Base-by-base conservation (phyloP, 78 protist species). In the Chrysochromulina tobinii region DNA sequence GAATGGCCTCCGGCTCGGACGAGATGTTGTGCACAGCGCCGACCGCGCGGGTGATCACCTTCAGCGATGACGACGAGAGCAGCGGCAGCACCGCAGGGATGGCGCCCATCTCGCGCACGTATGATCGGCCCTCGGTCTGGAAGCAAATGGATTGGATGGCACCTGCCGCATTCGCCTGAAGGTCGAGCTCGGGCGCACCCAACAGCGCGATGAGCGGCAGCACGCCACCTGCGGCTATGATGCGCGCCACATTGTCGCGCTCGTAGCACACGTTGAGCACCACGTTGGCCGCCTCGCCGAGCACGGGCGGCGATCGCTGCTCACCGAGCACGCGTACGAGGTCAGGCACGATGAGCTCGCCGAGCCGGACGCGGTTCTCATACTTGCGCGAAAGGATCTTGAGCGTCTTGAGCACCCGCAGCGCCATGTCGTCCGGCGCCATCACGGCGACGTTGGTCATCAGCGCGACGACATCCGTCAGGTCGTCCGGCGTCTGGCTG, bases 221-320 rank as follows among this genome's bases (percentile, higher is more conserved):
- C 17, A 81, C 68, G 68, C 54, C 67, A 23, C 67, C 68, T 8
- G 11, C 18, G 61, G 15, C 51, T 25, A 81, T 57, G 61, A 57
- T 48, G 4, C 38, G 53, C 54, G 1, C 53, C 53, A 81, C 87
- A 53, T 55, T 58, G 51, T 57, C 87, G 15, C 0, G 9, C 87
- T 81, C 87, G 87, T 81, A 81, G 87, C 87, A 81, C 23, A 81
- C 4, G 87, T 81, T 81, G 68, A 81, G 87, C 61, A 81, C 50
- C n/a, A 81, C 87, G 87, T 81, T 81, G 87, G n/a, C 6, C 55
- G 87, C 87, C 51, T 81, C 87, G 69, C n/a, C 50, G 12, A 54
- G 25, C 38, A 57, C 87, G 27, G 17, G 9, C 50, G 27, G 17
- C 25, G 15, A 6, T 7, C 68, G 27, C 23, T 7, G 48, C 50